These are phyloP conservation scores for Microdochium bolleyi DNA, from an alignment of 2,329 filamentous ascomycete genomes.

Conservation along the genomic window DNA sequence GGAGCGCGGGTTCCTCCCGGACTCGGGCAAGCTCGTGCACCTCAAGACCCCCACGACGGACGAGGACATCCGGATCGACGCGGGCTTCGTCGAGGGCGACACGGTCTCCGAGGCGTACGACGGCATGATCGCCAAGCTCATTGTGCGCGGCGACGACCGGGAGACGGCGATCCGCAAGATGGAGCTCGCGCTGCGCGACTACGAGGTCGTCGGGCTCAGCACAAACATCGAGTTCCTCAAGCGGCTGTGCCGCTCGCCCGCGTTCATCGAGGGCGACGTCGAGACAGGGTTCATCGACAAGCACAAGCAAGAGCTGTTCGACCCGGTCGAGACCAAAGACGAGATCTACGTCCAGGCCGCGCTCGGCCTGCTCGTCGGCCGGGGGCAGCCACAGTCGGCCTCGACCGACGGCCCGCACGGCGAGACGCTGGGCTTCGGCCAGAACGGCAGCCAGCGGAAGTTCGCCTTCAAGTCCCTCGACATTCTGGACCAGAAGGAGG, in stretches of 20 bases:
- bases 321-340: constrained; percentile 47
- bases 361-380: constrained; percentile 57
- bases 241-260: constrained; percentile 69
- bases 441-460: constrained; percentile 32
- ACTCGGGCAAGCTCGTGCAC: constrained; percentile 82
- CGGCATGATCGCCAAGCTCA: constrained; percentile 97
- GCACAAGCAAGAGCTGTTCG: constrained; percentile 72
- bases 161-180: constrained; percentile 78
- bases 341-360: constrained; percentile 86
- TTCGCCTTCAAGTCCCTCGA: constrained; percentile 51
- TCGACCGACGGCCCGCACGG: constrained; percentile 31
- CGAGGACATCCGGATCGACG: constrained; percentile 79
- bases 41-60: constrained; percentile 63
- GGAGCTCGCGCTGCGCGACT: constrained; percentile 70
- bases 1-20: constrained; percentile 83
- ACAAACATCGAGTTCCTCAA: constrained; percentile 98
- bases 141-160: constrained; percentile 74
- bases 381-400: constrained; percentile 16
- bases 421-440: constrained; percentile 46
- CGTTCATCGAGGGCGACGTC: constrained; percentile 80
- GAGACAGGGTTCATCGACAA: constrained; percentile 97
- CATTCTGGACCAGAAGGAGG: constrained; percentile 53
- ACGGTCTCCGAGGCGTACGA: constrained; percentile 93
- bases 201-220: constrained; percentile 85
- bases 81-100: constrained; percentile 85